Percentiles rank a stretch among this genome's conserved stretches.
These are phyloP conservation scores for Apiotrichum sp. DNA, from an alignment of 1,284 basidiomycete genomes.

Conservation along the genomic window DNA sequence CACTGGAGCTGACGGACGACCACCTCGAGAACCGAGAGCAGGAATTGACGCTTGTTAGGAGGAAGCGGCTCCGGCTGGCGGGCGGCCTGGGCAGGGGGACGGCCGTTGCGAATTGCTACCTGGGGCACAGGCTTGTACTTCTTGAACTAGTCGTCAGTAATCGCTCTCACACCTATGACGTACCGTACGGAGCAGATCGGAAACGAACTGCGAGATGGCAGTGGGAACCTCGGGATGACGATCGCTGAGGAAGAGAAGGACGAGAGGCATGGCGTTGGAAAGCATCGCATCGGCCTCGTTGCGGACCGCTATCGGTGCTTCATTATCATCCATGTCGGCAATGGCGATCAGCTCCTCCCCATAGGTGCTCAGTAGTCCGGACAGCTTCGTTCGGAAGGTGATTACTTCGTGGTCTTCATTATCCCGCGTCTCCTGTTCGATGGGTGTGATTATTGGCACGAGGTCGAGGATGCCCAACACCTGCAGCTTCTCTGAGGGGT, in stretches of 20 bases:
- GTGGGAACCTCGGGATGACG: constrained; percentile 78
- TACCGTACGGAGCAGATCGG: constrained; percentile 66
- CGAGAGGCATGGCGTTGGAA: constrained; percentile 66
- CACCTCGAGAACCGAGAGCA: constrained; percentile 71
- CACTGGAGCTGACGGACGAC: constrained; percentile 67
- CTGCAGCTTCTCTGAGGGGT: constrained; percentile 81
- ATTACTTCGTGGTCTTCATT: constrained; percentile 68
- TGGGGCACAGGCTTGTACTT: constrained; percentile 16
- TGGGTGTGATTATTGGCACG: constrained; percentile 66
- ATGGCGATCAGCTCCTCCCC: constrained; percentile 82
- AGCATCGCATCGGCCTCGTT: constrained; percentile 64
- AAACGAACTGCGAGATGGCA: constrained; percentile 74
- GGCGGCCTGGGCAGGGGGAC: constrained; percentile 17
- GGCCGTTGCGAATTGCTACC: constrained; percentile 17
- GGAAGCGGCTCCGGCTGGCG: constrained; percentile 49
- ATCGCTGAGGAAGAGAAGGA: constrained; percentile 85
- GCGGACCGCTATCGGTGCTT: constrained; percentile 60
- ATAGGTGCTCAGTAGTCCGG: constrained; percentile 73
- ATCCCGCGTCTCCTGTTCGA: constrained; percentile 66
- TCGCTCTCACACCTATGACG: constrained; percentile 35
- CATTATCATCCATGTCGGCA: constrained; percentile 43
- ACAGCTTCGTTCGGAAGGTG: constrained; percentile 82
- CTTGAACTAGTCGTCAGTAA: constrained; percentile 21
- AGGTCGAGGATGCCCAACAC: constrained; percentile 85
- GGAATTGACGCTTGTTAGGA: constrained; percentile 67